A percentile compares a stretch with the other conserved stretches of the same genome.
Evolutionary conservation across 345 rosid species (phyloP).

Genomic region (Acer saccharum): DNA sequence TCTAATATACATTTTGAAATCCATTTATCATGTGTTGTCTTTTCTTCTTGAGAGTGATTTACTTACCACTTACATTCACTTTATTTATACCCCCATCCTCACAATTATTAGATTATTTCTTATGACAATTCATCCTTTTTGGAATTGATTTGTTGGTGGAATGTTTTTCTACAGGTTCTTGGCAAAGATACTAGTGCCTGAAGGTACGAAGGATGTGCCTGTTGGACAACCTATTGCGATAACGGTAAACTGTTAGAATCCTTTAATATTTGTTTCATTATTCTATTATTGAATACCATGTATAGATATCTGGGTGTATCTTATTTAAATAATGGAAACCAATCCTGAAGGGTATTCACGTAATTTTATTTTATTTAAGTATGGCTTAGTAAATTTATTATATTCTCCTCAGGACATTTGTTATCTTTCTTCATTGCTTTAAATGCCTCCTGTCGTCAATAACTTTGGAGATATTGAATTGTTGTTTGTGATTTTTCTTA

Average conservation of each 20-base stretch:
- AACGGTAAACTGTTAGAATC: slow-evolving; percentile 50
- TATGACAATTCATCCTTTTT: slow-evolving; percentile 10
- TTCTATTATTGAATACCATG: slow-evolving; percentile 17
- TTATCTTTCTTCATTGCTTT: neutral
- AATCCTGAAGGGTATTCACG: neutral
- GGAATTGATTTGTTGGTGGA: slow-evolving; percentile 12
- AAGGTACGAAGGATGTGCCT: slow-evolving; percentile 90
- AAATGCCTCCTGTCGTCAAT: neutral
- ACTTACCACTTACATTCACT: no score
- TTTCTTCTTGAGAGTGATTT: neutral
- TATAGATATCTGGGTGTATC: neutral
- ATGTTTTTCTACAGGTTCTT: slow-evolving; percentile 58
- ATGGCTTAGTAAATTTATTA: neutral
- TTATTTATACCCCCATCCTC: no score
- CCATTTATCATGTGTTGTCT: slow-evolving; percentile 8
- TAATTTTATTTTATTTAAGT: neutral
- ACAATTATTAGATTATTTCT: neutral
- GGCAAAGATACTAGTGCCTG: slow-evolving; percentile 83
- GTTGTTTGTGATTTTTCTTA: slow-evolving; percentile 2
- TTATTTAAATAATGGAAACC: slow-evolving; percentile 13
- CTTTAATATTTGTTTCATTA: slow-evolving; percentile 10
- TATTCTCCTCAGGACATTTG: neutral
- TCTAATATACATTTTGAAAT: neutral
- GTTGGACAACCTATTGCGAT: slow-evolving; percentile 90
- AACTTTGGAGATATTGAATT: slow-evolving; percentile 17